phyloP scores from a whole-genome alignment of 2,329 filamentous ascomycete species.

The Pseudogymnoascus sp. region DNA sequence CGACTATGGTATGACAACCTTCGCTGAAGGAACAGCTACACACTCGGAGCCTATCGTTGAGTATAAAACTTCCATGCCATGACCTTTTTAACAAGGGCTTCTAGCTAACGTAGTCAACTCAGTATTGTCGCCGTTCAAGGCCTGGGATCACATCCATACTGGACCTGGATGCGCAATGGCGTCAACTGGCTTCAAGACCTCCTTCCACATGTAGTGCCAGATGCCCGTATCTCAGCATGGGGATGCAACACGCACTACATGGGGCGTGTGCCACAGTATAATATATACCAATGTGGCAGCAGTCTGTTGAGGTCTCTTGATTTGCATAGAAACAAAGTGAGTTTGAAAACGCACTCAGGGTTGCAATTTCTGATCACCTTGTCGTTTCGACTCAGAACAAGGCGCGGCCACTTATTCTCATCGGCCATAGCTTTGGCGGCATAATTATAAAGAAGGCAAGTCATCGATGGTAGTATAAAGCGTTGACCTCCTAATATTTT shows the following conservation, averaged over 20 bases:
- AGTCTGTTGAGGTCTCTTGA: not conserved
- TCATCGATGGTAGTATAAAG: not conserved
- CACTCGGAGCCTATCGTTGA: not conserved
- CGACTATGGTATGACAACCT: not conserved
- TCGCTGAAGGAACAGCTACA: not conserved
- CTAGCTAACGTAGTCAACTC: not conserved
- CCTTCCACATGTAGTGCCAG: not conserved
- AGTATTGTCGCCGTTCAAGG: not conserved
- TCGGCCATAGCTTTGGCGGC: not conserved
- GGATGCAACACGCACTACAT: not conserved
- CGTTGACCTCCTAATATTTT: not conserved
- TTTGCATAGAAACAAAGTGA: not conserved
- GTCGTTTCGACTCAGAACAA: not conserved
- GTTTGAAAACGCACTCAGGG: not conserved
- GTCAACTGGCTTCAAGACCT: not conserved
- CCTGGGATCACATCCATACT: not conserved
- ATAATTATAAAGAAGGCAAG: not conserved
- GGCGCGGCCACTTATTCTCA: not conserved
- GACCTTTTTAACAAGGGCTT: not conserved
- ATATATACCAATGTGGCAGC: not conserved
- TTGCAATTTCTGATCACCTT: not conserved
- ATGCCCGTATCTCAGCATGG: not conserved
- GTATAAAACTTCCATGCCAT: not conserved
- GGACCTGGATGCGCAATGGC: not conserved
- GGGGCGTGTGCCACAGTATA: not conserved